Base-by-base conservation (phyloP, 345 rosid species). In the Streptanthus diversifolius region DNA sequence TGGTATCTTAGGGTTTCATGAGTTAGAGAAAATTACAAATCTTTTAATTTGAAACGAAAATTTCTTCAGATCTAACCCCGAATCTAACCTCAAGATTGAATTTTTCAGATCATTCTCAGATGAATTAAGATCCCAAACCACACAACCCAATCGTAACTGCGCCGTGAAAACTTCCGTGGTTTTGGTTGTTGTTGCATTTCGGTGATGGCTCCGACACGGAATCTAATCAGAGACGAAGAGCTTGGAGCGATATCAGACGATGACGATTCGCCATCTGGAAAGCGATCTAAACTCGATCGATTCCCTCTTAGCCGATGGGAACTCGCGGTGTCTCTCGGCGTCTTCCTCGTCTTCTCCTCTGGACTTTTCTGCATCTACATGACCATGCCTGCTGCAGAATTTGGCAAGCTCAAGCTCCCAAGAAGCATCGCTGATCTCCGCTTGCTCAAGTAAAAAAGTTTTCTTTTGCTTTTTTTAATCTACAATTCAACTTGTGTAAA, bases 401-500 rank as follows among this genome's bases (percentile, higher is more conserved):
- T 89, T 45, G 87, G 85, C 52, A 87, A 88, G 51, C 93, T 95
- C 79, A 95, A 86, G 85, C 82, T 91, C 15, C 98, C 98, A 9
- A 88, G 97, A 52, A 83, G 90, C 62, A 18, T 93, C 60, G 73
- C 97, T 43, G 97, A 93, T 78, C 98, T 93, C 58, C 97, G 98
- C 65, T 64, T 78, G 75, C 97, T 95, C 81, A 95, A 91, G 99
- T 95, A 78, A 19, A 7, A 72, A 3, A 9, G 1, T 21, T 7
- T 52, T 27, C 66, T 14, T 1, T 12, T 15, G 5, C 33, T 19
- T 2, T 14, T 41, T 24, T 6, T 5, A 54, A 10, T 37, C 33
- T 25, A 25, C n/a, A 54, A 17, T 18, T 68, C 32, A 8, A 21
- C 33, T 27, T 30, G 14, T 63, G 40, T 35, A 57, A 33, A 2